Base-by-base conservation (phyloP, 441 rosid genomes). In the Melastoma candidum region DNA sequence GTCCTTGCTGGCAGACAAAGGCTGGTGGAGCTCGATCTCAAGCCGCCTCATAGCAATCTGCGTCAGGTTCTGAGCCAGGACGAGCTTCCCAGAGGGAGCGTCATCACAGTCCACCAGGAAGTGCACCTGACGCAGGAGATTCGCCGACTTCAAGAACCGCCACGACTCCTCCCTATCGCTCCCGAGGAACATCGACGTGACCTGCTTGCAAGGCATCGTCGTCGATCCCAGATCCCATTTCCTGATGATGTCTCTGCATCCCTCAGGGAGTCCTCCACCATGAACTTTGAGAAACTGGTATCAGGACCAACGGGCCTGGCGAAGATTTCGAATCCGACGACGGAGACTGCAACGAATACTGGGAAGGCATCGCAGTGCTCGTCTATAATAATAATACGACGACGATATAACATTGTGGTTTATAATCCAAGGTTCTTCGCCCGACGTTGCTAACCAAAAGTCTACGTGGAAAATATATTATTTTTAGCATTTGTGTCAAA, bases 11-110 rank as follows among this genome's bases (percentile, higher is more conserved):
- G 74, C 57, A n/a, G 77, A 68, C 8, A 76, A 47, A 14, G 73
- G 73, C 68, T 63, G 75, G 54, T 76, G 62, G 12, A 80, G 77
- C 75, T 83, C 87, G 11, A 69, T 74, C 26, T 78, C 77, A 1
- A 83, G 83, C 67, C 84, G 58, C 8, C 72, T 64, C 83, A 74
- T 78, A 4, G 86, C 90, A 45, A 69, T 68, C 48, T 78, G 79
- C 81, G 73, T 76, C 62, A 83, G 68, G 47, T 64, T 74, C 47
- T 83, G 90, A 10, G 87, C 81, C 4, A 59, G 72, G 2, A 68
- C 67, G 36, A 83, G 83, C 71, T 62, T 75, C 39, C 45, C 55
- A 2, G 62, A 70, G 26, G 80, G 69, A 12, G 60, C 22, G 4
- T 77, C 64, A 12, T 57, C 29, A 11, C 54, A 43, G 10, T 73